Conservation (phyloP, 306 rosid genomes). For the Chamaecrista fasciculata region DNA sequence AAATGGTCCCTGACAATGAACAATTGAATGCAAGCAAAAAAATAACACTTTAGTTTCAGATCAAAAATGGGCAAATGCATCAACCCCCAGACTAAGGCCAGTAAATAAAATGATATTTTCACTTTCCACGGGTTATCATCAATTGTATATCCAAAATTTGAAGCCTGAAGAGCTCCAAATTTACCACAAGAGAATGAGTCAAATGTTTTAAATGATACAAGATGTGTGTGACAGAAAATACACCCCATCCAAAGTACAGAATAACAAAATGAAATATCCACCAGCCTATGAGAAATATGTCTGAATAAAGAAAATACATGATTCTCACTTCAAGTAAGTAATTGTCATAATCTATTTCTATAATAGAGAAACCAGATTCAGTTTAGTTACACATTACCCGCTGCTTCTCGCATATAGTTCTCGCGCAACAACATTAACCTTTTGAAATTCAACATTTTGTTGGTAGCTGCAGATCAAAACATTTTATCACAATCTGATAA, state of each 20-base stretch:
- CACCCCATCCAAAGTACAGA: neutral
- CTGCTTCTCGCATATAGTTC: constrained; percentile 28
- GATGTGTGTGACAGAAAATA: neutral
- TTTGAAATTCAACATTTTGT: constrained; percentile 18
- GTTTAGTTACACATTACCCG: constrained; percentile 10
- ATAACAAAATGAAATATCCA: neutral
- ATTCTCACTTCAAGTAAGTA: neutral
- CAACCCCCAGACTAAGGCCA: no score
- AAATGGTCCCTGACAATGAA: no score
- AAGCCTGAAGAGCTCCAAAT: neutral
- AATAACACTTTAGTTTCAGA: no score
- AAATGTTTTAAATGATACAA: neutral
- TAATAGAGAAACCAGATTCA: neutral
- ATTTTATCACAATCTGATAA: neutral
- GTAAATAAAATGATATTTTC: no score
- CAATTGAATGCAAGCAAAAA: no score
- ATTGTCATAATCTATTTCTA: neutral
- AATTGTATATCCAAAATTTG: neutral
- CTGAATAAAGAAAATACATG: neutral
- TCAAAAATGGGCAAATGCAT: no score
- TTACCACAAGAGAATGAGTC: neutral
- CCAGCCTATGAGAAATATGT: neutral
- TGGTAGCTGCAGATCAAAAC: constrained; percentile 21
- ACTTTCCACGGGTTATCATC: neutral
- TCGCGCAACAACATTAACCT: constrained; percentile 9